These are phyloP conservation scores for Brassica incana DNA, from an alignment of 345 rosid genomes.

Conservation along the genomic window DNA sequence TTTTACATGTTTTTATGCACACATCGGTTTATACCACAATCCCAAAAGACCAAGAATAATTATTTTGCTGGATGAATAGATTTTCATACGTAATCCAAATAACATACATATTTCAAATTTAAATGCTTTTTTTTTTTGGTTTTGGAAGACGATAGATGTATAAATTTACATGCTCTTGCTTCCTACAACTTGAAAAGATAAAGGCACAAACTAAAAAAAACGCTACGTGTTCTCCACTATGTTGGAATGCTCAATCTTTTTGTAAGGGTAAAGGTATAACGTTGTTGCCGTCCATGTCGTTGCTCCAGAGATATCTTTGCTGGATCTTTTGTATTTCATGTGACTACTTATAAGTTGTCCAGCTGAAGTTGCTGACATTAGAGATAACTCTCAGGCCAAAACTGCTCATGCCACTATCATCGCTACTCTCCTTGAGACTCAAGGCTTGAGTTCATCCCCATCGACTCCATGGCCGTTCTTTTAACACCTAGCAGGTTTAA, in stretches of 20 bases:
- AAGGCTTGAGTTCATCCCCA: constrained; percentile 63
- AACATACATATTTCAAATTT: background rate
- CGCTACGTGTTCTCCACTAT: constrained; percentile 71
- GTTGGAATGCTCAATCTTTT: constrained; percentile 59
- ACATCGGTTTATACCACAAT: no score
- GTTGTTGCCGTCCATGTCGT: background rate
- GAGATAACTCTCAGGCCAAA: background rate
- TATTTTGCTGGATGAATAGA: no score
- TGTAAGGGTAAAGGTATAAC: background rate
- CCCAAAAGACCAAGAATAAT: no score
- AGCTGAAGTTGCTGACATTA: background rate
- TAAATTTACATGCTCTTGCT: constrained; percentile 25
- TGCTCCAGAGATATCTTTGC: background rate
- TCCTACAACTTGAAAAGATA: constrained; percentile 53
- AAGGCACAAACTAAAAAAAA: constrained; percentile 65
- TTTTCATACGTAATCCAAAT: no score
- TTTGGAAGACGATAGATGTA: background rate
- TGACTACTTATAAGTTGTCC: background rate
- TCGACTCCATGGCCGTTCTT: constrained; percentile 54
- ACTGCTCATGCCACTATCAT: constrained; percentile 71
- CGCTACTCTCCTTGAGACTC: constrained; percentile 45
- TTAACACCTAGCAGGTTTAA: background rate
- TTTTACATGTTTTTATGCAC: no score
- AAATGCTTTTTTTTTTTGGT: background rate
- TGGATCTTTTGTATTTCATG: background rate